Evolutionary conservation across 2,329 filamentous ascomycete genomes (phyloP), one percentile per base, ranked within the genome.

Genomic region (Grosmannia huntii): DNA sequence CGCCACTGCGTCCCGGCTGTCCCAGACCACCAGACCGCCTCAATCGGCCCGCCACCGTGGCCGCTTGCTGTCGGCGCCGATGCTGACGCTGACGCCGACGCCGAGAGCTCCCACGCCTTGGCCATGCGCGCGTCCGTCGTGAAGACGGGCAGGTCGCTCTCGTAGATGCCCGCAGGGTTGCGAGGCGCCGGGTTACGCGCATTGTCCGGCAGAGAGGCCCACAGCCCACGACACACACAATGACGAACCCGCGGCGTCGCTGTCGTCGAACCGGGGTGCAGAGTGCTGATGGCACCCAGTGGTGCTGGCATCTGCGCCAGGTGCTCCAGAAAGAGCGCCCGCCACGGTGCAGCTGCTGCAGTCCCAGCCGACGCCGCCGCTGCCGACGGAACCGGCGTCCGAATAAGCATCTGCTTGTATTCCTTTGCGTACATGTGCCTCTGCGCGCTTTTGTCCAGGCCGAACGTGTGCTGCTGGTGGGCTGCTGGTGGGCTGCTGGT

Each of bases 51-150:
- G 81, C 80, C n/a, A 84, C 75, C 91, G 53, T 50, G 79, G 11
- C 84, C 84, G 7, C 5, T 19, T 25, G 65, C 74, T 72, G 44
- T 76, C 11, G 31, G 31, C 31, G 9, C 31, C 11, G 31, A 33
- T 72, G 56, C 60, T 52, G 44, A 52, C 76, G 56, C 76, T 9
- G 73, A 76, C 27, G 71, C 74, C 5, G 72, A 76, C 6, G 72
- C 74, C 61, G 84, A 81, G 4, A 97, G 71, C 70, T 96, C 86
- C 3, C 76, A 75, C 0, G 87, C 76, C 75, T 97, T 97, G 60
- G 84, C 80, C 89, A 95, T 96, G 52, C 92, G 82, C 10, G 82
- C 82, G 70, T 97, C 94, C 0, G 90, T 96, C 1, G 92, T 96
- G 66, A 96, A 85, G 0, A 87, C 86, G 3, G 87, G 80, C 64